phyloP scores from a whole-genome alignment of 192 early-diverging fungal genomes.

The Coemansia sp. region DNA sequence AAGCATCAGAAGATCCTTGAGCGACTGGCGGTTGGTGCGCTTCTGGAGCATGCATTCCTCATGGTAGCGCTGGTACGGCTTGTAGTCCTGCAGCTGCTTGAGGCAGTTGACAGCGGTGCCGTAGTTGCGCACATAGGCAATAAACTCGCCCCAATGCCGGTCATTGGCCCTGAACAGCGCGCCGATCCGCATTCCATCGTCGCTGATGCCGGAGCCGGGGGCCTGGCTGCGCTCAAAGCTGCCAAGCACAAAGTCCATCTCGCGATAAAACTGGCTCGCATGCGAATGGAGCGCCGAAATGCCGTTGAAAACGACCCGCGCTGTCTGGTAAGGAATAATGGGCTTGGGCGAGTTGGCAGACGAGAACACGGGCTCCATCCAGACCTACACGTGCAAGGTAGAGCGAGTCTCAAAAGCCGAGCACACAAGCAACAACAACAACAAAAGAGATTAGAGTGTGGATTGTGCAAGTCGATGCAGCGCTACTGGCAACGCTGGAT shows the following conservation, averaged over 20 bases:
- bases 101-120: conserved; percentile 48
- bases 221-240: conserved; percentile 43
- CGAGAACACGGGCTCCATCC: conserved; percentile 56
- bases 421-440: not conserved
- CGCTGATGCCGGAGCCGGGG: conserved; percentile 10
- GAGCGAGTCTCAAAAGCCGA: not conserved
- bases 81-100: conserved; percentile 53
- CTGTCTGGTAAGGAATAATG: conserved; percentile 54
- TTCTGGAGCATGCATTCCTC: conserved; percentile 53
- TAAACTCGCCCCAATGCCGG: conserved; percentile 52
- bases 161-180: conserved; percentile 45
- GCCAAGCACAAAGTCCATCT: conserved; percentile 50
- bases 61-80: conserved; percentile 49
- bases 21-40: conserved; percentile 55
- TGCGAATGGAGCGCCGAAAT: conserved; percentile 49
- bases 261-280: conserved; percentile 52
- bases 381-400: conserved; percentile 23
- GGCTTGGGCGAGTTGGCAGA: conserved; percentile 54
- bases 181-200: conserved; percentile 52
- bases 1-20: conserved; percentile 53
- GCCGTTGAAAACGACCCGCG: conserved; percentile 44
- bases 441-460: not conserved
- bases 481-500: not conserved
- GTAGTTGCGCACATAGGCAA: conserved; percentile 53
- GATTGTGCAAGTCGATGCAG: too few relatives aligned